phyloP scores from a whole-genome alignment of 805 yeast species.

The Lipomyces yamadae region DNA sequence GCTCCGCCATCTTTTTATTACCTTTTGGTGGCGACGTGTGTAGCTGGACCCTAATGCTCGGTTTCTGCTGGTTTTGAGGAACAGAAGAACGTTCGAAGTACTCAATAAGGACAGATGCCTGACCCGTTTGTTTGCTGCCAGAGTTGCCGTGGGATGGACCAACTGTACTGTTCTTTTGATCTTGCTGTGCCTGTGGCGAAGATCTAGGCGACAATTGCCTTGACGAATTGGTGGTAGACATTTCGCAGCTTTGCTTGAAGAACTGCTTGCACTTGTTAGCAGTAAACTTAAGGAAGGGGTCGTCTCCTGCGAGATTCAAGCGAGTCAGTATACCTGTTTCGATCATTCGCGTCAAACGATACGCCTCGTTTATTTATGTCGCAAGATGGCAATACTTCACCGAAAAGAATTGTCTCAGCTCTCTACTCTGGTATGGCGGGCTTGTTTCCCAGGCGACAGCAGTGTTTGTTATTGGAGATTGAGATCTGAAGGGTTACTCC shows the following conservation, averaged over 20 bases:
- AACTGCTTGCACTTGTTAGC: neutral
- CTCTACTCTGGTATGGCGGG: neutral
- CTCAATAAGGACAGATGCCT: conserved; percentile 30
- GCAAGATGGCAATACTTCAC: neutral
- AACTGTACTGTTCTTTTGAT: neutral
- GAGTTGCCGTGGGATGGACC: neutral
- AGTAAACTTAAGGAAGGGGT: neutral
- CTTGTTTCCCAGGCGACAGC: neutral
- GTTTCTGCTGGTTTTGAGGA: conserved; percentile 18
- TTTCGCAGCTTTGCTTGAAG: neutral
- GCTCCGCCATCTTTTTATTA: neutral
- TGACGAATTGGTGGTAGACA: neutral
- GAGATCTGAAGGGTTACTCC: too few relatives aligned
- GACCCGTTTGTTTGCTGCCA: conserved; percentile 4
- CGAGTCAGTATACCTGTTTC: neutral
- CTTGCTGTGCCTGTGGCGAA: neutral
- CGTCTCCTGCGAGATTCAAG: neutral
- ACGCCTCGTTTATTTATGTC: neutral
- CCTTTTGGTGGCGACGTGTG: neutral
- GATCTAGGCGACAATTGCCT: neutral
- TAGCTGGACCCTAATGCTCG: conserved; percentile 28
- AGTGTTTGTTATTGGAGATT: neutral
- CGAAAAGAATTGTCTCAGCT: neutral
- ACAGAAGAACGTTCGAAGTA: conserved; percentile 23
- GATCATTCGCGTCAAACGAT: neutral